phyloP scores from a whole-genome alignment of 345 rosid species.

The Anacardium occidentale region DNA sequence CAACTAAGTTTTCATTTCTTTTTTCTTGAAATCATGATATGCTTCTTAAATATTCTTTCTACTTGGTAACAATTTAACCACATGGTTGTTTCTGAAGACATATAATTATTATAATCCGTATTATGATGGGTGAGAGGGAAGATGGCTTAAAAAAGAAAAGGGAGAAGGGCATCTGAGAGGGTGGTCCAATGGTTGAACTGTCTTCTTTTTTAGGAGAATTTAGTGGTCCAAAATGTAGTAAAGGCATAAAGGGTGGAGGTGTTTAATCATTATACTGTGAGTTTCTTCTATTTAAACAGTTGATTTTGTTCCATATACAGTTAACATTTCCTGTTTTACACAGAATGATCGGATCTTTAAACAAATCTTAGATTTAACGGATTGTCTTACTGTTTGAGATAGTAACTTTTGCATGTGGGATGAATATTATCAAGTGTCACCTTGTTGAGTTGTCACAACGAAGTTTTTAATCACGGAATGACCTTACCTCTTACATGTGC shows the following conservation, averaged over 20 bases:
- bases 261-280: slow-evolving; percentile 31
- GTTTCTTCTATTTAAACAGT: slow-evolving; percentile 31
- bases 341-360: not conserved
- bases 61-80: slow-evolving; percentile 25
- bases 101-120: slow-evolving; percentile 11
- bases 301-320: slow-evolving; percentile 24
- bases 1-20: not conserved
- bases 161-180: slow-evolving; percentile 14
- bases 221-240: slow-evolving; percentile 45
- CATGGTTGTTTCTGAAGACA: slow-evolving; percentile 25
- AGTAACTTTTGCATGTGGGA: not conserved
- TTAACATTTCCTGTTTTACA: slow-evolving; percentile 11
- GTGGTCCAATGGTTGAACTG: slow-evolving; percentile 43
- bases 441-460: slow-evolving; percentile 11
- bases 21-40: not conserved
- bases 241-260: slow-evolving; percentile 26
- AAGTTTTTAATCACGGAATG: not conserved
- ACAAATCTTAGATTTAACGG: not conserved
- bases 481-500: not conserved
- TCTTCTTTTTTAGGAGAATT: slow-evolving; percentile 26
- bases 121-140: slow-evolving; percentile 13
- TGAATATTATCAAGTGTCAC: not conserved
- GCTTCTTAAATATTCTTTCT: slow-evolving; percentile 5
- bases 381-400: not conserved
- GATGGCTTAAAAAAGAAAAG: slow-evolving; percentile 7